Percentiles rank a stretch among this genome's conserved stretches.
These are phyloP conservation scores for Chaetomiaceae sp. DNA, from an alignment of 2,329 filamentous ascomycete species.

Conservation along the genomic window DNA sequence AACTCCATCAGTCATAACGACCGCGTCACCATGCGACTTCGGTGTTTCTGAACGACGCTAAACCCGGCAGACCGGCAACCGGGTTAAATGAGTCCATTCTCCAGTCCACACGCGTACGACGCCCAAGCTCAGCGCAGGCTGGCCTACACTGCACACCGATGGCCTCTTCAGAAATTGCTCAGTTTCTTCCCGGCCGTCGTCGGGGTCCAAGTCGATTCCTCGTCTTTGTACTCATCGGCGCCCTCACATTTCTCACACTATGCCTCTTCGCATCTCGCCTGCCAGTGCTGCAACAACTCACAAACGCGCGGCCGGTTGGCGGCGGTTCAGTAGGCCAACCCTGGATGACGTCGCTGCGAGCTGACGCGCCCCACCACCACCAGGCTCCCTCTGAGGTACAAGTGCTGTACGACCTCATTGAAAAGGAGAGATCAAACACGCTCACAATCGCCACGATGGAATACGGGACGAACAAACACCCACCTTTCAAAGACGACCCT, in stretches of 20 bases:
- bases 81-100: too few relatives aligned
- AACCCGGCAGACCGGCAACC: too few relatives aligned
- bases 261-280: constrained; percentile 14
- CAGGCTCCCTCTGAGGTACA: not conserved
- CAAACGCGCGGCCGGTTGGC: not conserved
- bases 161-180: not conserved
- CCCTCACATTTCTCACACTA: constrained; percentile 11
- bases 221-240: constrained; percentile 9
- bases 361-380: constrained; percentile 10
- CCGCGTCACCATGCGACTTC: too few relatives aligned
- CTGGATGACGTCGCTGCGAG: constrained; percentile 15
- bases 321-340: not conserved
- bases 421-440: constrained; percentile 1
- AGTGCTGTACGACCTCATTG: not conserved
- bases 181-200: constrained; percentile 1
- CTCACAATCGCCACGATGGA: constrained; percentile 33
- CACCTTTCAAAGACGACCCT: constrained; percentile 33
- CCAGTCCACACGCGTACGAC: too few relatives aligned
- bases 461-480: constrained; percentile 39
- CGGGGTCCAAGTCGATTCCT: not conserved
- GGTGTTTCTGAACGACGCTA: too few relatives aligned
- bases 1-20: too few relatives aligned
- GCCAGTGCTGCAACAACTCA: constrained; percentile 3
- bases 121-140: too few relatives aligned
- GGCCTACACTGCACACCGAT: constrained; percentile 3